These are phyloP conservation scores for Chrysopogon serrulatus DNA, from an alignment of 176 grass and related monocot genomes.

Conservation along the genomic window DNA sequence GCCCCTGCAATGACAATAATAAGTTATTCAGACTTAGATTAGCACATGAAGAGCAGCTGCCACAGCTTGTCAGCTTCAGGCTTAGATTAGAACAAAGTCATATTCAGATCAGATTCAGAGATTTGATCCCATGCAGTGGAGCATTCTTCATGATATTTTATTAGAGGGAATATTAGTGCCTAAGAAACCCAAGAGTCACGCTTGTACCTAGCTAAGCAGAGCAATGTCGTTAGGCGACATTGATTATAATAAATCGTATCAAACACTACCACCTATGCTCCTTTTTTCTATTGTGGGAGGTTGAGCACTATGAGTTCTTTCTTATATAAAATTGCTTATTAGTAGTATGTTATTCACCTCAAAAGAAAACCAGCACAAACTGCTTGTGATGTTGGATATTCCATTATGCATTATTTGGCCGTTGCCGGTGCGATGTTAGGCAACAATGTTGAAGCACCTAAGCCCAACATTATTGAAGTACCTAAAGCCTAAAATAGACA, in stretches of 20 bases:
- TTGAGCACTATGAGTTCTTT: background rate
- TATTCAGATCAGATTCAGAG: background rate
- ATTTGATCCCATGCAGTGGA: slow-evolving; percentile 1
- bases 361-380: background rate
- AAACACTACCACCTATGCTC: slow-evolving; percentile 17
- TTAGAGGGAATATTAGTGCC: background rate
- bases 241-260: slow-evolving; percentile 27
- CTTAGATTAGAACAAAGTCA: background rate
- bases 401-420: background rate
- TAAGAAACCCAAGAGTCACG: slow-evolving; percentile 17
- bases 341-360: background rate
- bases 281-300: background rate
- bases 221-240: slow-evolving; percentile 13
- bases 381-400: slow-evolving; percentile 3
- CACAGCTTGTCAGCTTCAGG: background rate
- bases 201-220: background rate
- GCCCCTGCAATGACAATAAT: slow-evolving; percentile 11
- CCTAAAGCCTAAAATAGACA: background rate
- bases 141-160: slow-evolving; percentile 1
- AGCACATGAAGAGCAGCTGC: background rate
- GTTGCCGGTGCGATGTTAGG: background rate
- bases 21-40: background rate
- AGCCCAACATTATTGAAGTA: background rate
- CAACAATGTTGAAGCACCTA: background rate
- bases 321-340: background rate